Conservation (phyloP, 306 rosid species). For the Cucumis melo region DNA sequence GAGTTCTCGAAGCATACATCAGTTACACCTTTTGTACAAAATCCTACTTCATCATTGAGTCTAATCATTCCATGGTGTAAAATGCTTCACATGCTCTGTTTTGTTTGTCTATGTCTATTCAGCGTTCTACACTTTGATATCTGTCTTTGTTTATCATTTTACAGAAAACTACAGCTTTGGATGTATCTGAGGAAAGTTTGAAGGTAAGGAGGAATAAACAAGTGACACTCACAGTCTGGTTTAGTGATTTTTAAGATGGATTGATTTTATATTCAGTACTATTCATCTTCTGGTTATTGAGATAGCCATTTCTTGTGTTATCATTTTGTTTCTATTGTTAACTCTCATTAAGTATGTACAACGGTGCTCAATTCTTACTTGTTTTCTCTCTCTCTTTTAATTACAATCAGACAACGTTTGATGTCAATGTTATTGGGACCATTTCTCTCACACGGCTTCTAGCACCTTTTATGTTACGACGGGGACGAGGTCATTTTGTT, state of each 20-base stretch:
- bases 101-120: neutral
- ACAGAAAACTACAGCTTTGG: constrained; percentile 7
- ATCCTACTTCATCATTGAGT: neutral
- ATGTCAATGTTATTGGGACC: constrained; percentile 87
- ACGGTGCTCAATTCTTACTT: neutral
- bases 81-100: neutral
- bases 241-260: neutral
- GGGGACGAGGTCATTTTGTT: constrained; percentile 90
- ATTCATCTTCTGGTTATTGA: neutral
- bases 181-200: constrained; percentile 5
- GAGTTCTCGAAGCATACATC: too few relatives aligned
- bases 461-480: constrained; percentile 76
- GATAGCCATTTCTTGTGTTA: neutral
- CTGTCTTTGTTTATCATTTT: neutral
- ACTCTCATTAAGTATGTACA: neutral
- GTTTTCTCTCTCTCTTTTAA: neutral
- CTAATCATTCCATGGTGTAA: neutral
- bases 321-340: neutral
- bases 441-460: constrained; percentile 69
- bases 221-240: neutral
- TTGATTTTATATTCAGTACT: neutral
- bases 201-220: neutral
- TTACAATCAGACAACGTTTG: constrained; percentile 54
- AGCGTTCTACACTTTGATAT: neutral
- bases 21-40: neutral